Base-by-base conservation (phyloP, 1,284 basidiomycete species). In the Chondrostereum purpureum region DNA sequence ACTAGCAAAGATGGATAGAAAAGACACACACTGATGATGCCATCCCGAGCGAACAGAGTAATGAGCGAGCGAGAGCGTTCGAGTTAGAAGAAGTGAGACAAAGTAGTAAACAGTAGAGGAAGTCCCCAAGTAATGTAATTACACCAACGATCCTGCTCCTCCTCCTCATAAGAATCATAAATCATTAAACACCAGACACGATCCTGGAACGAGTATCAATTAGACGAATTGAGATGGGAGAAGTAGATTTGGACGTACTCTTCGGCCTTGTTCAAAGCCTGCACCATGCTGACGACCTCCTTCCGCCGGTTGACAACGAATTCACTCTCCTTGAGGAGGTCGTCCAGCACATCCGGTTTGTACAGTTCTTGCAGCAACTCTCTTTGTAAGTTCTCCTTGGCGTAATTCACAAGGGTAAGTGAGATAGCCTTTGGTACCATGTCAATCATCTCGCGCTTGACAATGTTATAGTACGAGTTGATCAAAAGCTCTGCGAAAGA, bases 361-460 rank as follows among this genome's bases (percentile, higher is more conserved):
- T 93, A 93, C 20, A 93, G 70, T 65, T 92, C 89, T 58, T 90
- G 84, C 46, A 96, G 67, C 38, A 96, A 73, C 67, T 94, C 92
- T 52, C 82, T 77, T 67, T 96, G 93, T 53, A 96, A 72, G 61
- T 89, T 83, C 67, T 98, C 93, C 69, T 97, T 97, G 52, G 92
- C 84, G 64, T 83, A 82, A 59, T 83, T 88, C 43, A 99, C 94
- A 21, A 99, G 80, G 18, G 92, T 98, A 58, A 94, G 73, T 45
- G 92, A 88, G 63, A 99, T 96, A 27, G 95, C 94, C 66, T 94
- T 92, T 14, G 96, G 96, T 6, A 99, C 90, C 93, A 98, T 98
- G 67, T 99, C 96, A 61, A 98, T 98, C 85, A 99, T 93, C 66
- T 97, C 94, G 45, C 94, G 88, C 76, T 99, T 98, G 51, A 97